phyloP scores from a whole-genome alignment of 176 grass and related monocot genomes.

The Saccharum spontaneum region DNA sequence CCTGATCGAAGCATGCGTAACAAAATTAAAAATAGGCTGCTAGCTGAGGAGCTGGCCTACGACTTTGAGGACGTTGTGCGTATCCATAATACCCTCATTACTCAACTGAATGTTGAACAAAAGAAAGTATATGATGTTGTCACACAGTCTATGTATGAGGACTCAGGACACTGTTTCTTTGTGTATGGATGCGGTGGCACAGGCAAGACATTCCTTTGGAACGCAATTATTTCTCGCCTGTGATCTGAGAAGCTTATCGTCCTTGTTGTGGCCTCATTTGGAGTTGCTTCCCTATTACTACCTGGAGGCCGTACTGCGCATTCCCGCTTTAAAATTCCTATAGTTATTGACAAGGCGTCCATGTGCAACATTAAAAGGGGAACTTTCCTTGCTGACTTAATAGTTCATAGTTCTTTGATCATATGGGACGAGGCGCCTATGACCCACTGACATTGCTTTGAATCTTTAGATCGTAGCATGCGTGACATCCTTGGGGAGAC shows the following conservation, averaged over 20 bases:
- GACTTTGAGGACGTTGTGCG: not conserved
- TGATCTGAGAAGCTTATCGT: not conserved
- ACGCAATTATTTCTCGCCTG: not conserved
- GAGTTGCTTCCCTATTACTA: not conserved
- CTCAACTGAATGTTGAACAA: not conserved
- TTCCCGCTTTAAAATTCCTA: not conserved
- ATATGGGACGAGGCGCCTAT: not conserved
- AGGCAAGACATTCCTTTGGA: too few relatives aligned
- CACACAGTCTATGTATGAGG: not conserved
- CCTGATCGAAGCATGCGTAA: not conserved
- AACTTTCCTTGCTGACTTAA: not conserved
- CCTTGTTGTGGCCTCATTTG: not conserved
- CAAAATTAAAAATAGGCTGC: not conserved
- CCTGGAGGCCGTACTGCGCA: not conserved
- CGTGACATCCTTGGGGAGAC: not conserved
- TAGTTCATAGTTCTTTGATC: not conserved
- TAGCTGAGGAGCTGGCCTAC: not conserved
- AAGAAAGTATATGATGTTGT: not conserved
- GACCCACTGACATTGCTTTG: not conserved
- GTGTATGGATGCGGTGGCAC: too few relatives aligned
- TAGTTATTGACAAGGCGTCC: not conserved
- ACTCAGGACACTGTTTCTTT: not conserved
- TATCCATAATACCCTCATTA: not conserved
- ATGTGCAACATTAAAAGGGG: not conserved
- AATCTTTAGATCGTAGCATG: not conserved